Percentiles rank a stretch among this genome's conserved stretches.
These are phyloP conservation scores for Rhodomyrtus tomentosa DNA, from an alignment of 345 rosid genomes.

Conservation along the genomic window DNA sequence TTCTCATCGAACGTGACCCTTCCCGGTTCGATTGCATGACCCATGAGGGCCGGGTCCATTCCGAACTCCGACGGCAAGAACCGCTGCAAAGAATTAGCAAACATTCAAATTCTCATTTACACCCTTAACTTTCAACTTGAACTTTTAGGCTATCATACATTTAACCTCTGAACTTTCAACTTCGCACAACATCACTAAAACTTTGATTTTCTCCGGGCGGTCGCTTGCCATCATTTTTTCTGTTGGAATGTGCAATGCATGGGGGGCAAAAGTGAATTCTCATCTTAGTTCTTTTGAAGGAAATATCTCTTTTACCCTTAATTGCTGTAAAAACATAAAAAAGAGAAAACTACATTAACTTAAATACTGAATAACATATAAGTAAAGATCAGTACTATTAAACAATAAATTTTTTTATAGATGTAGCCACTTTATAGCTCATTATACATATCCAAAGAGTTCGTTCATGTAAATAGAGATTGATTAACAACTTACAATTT, in stretches of 20 bases:
- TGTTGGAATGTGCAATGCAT: neutral
- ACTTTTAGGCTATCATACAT: neutral
- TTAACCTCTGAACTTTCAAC: neutral
- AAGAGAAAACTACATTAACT: neutral
- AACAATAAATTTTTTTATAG: neutral
- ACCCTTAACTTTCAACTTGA: neutral
- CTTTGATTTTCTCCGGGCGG: neutral
- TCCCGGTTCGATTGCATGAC: conserved; percentile 65
- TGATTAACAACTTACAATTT: too few relatives aligned
- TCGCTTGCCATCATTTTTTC: neutral
- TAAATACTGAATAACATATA: too few relatives aligned
- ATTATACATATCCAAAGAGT: too few relatives aligned
- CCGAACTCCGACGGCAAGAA: conserved; percentile 92
- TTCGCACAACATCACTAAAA: neutral
- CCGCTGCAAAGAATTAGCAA: conserved; percentile 20
- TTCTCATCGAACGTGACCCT: conserved; percentile 71
- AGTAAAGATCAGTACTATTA: neutral
- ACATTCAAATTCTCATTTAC: neutral
- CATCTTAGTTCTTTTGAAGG: neutral
- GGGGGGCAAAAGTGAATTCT: neutral
- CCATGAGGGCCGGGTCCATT: conserved; percentile 74
- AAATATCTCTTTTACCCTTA: neutral
- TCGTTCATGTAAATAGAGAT: too few relatives aligned
- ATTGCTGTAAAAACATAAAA: neutral
- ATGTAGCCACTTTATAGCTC: too few relatives aligned